Evolutionary conservation across 495 filamentous ascomycete species (phyloP).

Genomic region (Lichenothelia convexa): DNA sequence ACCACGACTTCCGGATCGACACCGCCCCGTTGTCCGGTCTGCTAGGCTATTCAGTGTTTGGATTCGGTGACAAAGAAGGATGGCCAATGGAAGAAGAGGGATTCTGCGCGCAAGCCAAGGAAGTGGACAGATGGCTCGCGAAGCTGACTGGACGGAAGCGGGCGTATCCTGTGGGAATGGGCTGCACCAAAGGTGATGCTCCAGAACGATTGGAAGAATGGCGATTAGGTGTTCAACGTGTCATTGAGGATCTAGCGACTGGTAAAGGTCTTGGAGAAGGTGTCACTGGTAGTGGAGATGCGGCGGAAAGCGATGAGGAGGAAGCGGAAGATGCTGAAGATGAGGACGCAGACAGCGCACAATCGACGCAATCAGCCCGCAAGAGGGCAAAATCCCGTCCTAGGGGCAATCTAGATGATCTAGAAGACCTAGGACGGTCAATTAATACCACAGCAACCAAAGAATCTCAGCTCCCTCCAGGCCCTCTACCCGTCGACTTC

Average conservation of each 20-base stretch:
- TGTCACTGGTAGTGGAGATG: conserved; percentile 60
- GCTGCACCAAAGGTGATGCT: conserved; percentile 61
- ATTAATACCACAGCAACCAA: conserved; percentile 19
- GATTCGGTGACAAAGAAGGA: conserved; percentile 73
- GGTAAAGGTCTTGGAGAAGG: conserved; percentile 61
- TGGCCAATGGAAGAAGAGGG: conserved; percentile 85
- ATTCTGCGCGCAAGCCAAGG: conserved; percentile 76
- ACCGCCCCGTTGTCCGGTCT: conserved; percentile 60
- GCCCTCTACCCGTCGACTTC: conserved; percentile 67
- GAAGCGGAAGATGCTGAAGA: conserved; percentile 37
- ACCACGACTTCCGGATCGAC: conserved; percentile 90
- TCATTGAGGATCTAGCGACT: conserved; percentile 39
- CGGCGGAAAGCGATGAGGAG: conserved; percentile 69
- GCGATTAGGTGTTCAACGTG: conserved; percentile 53
- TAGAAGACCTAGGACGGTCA: conserved; percentile 66
- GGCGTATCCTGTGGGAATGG: conserved; percentile 73
- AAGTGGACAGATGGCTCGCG: conserved; percentile 89
- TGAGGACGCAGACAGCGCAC: conserved; percentile 34
- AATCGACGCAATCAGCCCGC: conserved; percentile 16
- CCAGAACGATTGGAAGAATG: conserved; percentile 51
- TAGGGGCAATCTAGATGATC: conserved; percentile 36
- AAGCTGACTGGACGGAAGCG: conserved; percentile 65
- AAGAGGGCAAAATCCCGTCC: conserved; percentile 26
- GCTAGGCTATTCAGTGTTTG: conserved; percentile 82
- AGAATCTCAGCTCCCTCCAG: conserved; percentile 8